Evolutionary conservation across 768 basidiomycete genomes (phyloP).

Genomic region (Phaeotremella skinneri): DNA sequence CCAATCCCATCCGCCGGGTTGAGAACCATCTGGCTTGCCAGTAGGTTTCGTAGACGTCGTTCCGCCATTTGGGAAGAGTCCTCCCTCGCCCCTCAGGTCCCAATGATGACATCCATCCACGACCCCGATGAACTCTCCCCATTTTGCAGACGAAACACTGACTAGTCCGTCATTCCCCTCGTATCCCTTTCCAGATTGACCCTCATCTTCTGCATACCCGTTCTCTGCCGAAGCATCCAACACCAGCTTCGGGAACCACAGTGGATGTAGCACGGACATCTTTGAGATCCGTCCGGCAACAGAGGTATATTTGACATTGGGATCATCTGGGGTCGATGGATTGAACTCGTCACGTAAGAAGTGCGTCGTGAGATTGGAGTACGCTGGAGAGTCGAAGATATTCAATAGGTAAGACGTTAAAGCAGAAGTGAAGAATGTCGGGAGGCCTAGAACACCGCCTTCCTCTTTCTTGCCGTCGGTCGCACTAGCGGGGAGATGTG

Average conservation of each 20-base stretch:
- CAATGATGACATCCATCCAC: slow-evolving; percentile 93
- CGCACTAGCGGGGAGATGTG: slow-evolving; percentile 24
- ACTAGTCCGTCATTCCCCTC: slow-evolving; percentile 88
- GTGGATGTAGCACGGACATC: slow-evolving; percentile 64
- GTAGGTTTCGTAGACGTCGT: slow-evolving; percentile 19
- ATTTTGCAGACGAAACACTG: slow-evolving; percentile 75
- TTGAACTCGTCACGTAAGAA: slow-evolving; percentile 60
- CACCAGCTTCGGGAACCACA: slow-evolving; percentile 95
- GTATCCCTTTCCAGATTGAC: slow-evolving; percentile 43
- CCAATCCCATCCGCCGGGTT: slow-evolving; percentile 41
- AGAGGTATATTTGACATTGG: slow-evolving; percentile 87
- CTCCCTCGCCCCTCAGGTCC: slow-evolving; percentile 87
- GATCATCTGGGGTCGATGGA: slow-evolving; percentile 60
- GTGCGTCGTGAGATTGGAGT: slow-evolving; percentile 82
- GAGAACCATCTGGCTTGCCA: slow-evolving; percentile 26
- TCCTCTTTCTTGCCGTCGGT: slow-evolving; percentile 21
- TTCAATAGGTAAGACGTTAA: slow-evolving; percentile 84
- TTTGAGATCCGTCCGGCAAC: slow-evolving; percentile 72
- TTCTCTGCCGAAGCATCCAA: slow-evolving; percentile 78
- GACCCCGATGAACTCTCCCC: slow-evolving; percentile 92
- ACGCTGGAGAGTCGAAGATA: slow-evolving; percentile 92
- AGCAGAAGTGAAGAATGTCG: slow-evolving; percentile 67
- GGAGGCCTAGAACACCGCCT: slow-evolving; percentile 52
- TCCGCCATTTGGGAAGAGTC: slow-evolving; percentile 52
- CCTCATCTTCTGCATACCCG: slow-evolving; percentile 54